Base-by-base conservation (phyloP, 192 early-diverging fungal genomes). In the Diversispora eburnea region DNA sequence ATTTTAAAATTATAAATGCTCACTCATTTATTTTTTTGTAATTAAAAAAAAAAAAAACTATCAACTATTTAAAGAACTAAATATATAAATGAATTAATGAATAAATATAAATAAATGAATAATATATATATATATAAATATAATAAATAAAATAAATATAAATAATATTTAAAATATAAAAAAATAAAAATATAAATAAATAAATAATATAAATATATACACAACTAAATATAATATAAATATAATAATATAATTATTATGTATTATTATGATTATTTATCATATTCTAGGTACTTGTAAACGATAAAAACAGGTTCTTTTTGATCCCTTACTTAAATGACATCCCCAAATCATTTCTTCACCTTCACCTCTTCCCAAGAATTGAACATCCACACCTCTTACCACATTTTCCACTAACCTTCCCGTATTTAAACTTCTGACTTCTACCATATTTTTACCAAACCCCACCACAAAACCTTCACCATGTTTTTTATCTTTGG, bases 351-450 rank as follows among this genome's bases (percentile, higher is more conserved):
- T 55, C 57, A 71, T 22, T 9, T 58, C 69, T 8, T 17, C 8
- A 12, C 22, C 17, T 58, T 33, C 8, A 58, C 69, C 69, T 58
- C 42, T 71, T 12, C 54, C 69, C 55, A 71, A 71, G 58, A 39
- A 58, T 41, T 41, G 25, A 9, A 71, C 69, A 55, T 71, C 54
- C n/a, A 57, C 69, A 7, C 69, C 69, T 46, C 54, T 71, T 9
- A 71, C 69, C 15, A 71, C 69, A 57, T 58, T 71, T 33, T 71
- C 69, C 9, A 71, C n/a, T 5, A 71, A 20, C 20, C 52, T 58
- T 71, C 69, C 69, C 9, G 54, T 71, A 39, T 59, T 55, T 12
- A 71, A 58, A 71, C 69, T 71, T 58, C 69, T 71, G 12, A 71
- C 42, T 59, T 71, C 69, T 20, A 71, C 42, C 56, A 71, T 59